Evolutionary conservation across 2,329 filamentous ascomycete genomes (phyloP).

Genomic region (Aspergillus amoenus): DNA sequence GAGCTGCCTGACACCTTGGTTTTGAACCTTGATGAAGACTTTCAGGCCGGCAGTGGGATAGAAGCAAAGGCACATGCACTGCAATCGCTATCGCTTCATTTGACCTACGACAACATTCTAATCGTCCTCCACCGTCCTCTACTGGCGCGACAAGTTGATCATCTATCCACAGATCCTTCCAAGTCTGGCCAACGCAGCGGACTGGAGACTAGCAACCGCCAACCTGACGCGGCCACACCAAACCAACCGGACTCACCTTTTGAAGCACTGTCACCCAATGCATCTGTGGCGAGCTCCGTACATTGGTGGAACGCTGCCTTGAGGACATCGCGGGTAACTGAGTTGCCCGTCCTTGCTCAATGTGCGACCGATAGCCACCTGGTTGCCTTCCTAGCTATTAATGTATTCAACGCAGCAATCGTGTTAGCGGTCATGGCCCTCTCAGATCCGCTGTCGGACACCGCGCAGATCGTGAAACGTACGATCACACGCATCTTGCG

Average conservation of each 20-base stretch:
- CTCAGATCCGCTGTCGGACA: constrained; percentile 43
- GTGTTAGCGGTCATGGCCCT: constrained; percentile 45
- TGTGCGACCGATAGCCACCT: constrained; percentile 45
- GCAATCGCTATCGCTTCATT: constrained; percentile 44
- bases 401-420: constrained; percentile 47
- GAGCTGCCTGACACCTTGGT: constrained; percentile 18
- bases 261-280: neutral
- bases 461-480: constrained; percentile 45
- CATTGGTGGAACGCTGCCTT: constrained; percentile 38
- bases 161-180: constrained; percentile 20
- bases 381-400: constrained; percentile 47
- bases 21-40: constrained; percentile 20
- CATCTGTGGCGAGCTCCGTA: constrained; percentile 16
- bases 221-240: neutral
- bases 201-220: neutral
- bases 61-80: constrained; percentile 25
- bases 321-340: constrained; percentile 40
- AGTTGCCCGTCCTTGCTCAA: constrained; percentile 31
- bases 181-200: neutral
- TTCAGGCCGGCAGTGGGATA: constrained; percentile 5
- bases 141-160: constrained; percentile 36
- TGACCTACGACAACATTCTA: constrained; percentile 46
- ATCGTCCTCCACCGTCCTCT: constrained; percentile 47
- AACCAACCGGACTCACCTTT: neutral
- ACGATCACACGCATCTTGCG: constrained; percentile 45